A percentile compares a stretch with the other conserved stretches of the same genome.
Evolutionary conservation across 2,329 filamentous ascomycete species (phyloP).

Genomic region (Cladophialophora immunda): DNA sequence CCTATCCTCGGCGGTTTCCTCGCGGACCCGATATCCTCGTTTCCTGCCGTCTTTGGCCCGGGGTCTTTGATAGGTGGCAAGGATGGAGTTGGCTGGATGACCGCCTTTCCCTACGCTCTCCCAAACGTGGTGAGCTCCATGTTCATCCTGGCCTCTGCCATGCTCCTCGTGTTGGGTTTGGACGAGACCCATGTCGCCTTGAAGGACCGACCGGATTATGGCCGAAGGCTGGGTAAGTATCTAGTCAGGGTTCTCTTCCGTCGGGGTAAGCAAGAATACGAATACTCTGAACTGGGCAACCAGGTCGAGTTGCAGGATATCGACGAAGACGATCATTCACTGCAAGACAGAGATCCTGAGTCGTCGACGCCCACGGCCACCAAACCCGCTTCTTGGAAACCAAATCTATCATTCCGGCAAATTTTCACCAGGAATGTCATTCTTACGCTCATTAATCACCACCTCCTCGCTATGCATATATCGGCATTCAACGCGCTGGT

Average conservation of each 20-base stretch:
- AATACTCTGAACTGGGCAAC: slow-evolving; percentile 45
- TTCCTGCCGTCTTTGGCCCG: slow-evolving; percentile 70
- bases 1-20: slow-evolving; percentile 69
- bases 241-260: slow-evolving; percentile 45
- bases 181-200: slow-evolving; percentile 64
- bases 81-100: slow-evolving; percentile 70
- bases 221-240: slow-evolving; percentile 49
- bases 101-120: slow-evolving; percentile 71
- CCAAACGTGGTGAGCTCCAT: slow-evolving; percentile 73
- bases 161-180: slow-evolving; percentile 68
- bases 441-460: slow-evolving; percentile 68
- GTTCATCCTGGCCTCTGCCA: slow-evolving; percentile 65
- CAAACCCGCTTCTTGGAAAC: slow-evolving; percentile 9
- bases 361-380: slow-evolving; percentile 39
- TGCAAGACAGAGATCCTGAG: slow-evolving; percentile 25
- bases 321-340: slow-evolving; percentile 23
- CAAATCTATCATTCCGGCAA: slow-evolving; percentile 51
- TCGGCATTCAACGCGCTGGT: slow-evolving; percentile 80
- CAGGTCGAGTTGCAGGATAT: slow-evolving; percentile 39
- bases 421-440: slow-evolving; percentile 65
- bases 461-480: slow-evolving; percentile 76
- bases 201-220: slow-evolving; percentile 52
- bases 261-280: slow-evolving; percentile 28
- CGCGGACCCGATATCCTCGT: slow-evolving; percentile 70
- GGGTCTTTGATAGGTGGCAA: slow-evolving; percentile 65